Evolutionary conservation across 2,329 filamentous ascomycete species (phyloP).

Genomic region (Elsinoe arachidis): DNA sequence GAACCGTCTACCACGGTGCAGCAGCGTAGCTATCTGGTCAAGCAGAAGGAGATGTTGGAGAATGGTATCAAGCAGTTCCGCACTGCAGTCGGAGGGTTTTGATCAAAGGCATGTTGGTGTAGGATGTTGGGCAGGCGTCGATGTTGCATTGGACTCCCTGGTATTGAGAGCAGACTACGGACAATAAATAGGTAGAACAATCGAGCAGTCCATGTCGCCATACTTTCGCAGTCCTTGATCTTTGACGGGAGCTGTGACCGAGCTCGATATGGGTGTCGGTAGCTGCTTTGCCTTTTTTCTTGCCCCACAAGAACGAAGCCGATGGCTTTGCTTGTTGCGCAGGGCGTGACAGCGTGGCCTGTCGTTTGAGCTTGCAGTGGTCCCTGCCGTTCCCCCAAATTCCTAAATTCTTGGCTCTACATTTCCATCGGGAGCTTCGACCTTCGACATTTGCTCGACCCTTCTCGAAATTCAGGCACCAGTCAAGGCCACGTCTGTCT

Average conservation of each 20-base stretch:
- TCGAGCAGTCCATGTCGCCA: too few species aligned
- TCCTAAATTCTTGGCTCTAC: conserved; percentile 1
- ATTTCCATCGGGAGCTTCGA: conserved; percentile 9
- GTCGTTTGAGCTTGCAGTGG: too few species aligned
- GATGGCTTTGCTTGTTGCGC: background rate
- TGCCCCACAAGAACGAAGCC: background rate
- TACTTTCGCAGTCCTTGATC: too few species aligned
- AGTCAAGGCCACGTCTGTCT: conserved; percentile 2
- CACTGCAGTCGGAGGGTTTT: background rate
- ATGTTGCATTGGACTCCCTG: too few species aligned
- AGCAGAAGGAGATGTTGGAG: conserved; percentile 28
- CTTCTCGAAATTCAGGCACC: conserved; percentile 3
- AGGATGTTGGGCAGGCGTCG: background rate
- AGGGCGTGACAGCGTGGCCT: too few species aligned
- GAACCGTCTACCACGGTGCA: conserved; percentile 26
- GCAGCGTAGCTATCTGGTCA: conserved; percentile 25
- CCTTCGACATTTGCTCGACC: conserved; percentile 10
- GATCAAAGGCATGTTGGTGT: background rate
- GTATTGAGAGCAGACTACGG: background rate
- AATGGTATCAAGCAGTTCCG: conserved; percentile 28
- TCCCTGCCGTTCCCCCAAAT: background rate
- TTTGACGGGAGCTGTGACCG: too few species aligned
- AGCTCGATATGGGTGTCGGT: too few species aligned
- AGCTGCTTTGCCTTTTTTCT: too few species aligned
- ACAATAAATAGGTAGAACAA: background rate